Percentiles rank a stretch among this genome's conserved stretches.
Conservation (phyloP, 495 filamentous ascomycete genomes). For the Aspergillus steynii region DNA sequence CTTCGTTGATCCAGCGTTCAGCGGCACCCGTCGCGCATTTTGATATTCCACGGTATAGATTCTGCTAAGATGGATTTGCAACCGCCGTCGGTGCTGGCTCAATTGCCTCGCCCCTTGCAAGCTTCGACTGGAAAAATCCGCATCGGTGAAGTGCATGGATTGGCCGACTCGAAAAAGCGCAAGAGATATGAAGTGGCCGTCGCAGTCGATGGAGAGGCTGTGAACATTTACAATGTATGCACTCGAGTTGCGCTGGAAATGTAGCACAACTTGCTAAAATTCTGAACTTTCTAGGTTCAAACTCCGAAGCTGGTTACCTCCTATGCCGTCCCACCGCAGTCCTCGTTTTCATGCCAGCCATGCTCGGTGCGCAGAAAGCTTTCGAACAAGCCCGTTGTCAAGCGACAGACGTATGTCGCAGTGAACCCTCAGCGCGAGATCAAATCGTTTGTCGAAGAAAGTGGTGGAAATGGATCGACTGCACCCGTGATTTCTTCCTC, state of each 20-base stretch:
- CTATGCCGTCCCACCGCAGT: slow-evolving; percentile 81
- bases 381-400: slow-evolving; percentile 49
- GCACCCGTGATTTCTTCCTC: slow-evolving; percentile 44
- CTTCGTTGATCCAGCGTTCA: slow-evolving; percentile 15
- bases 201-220: slow-evolving; percentile 84
- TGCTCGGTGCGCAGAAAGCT: slow-evolving; percentile 69
- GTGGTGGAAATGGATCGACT: slow-evolving; percentile 32
- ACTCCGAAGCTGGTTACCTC: slow-evolving; percentile 79
- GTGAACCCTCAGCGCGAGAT: slow-evolving; percentile 48
- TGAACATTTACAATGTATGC: slow-evolving; percentile 90
- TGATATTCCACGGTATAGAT: slow-evolving; percentile 7
- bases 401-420: slow-evolving; percentile 70
- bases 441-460: slow-evolving; percentile 54
- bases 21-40: slow-evolving; percentile 23
- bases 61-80: slow-evolving; percentile 43
- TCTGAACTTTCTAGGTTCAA: slow-evolving; percentile 58
- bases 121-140: slow-evolving; percentile 58
- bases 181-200: slow-evolving; percentile 85
- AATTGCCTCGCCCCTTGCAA: slow-evolving; percentile 65
- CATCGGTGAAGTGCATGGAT: slow-evolving; percentile 69
- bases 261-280: too few relatives aligned
- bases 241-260: neutral
- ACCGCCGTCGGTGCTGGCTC: slow-evolving; percentile 57
- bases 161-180: slow-evolving; percentile 72
- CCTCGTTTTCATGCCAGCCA: slow-evolving; percentile 73